These are phyloP conservation scores for Sporothrix globosa DNA, from an alignment of 2,329 filamentous ascomycete genomes.

Conservation along the genomic window DNA sequence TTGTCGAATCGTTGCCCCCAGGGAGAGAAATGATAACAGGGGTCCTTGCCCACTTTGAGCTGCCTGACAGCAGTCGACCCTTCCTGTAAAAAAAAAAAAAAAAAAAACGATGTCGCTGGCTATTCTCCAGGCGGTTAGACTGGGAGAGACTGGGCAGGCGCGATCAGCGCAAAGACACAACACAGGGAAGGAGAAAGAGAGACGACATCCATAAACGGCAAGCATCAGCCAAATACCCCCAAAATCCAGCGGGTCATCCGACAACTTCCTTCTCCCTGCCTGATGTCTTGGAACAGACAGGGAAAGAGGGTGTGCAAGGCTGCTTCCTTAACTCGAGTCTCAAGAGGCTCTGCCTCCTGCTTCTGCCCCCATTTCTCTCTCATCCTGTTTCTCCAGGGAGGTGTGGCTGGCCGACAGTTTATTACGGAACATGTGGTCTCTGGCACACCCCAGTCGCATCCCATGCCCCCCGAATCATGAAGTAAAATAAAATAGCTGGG, in stretches of 20 bases:
- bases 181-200: constrained; percentile 12
- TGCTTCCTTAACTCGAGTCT: constrained; percentile 2
- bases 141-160: constrained; percentile 13
- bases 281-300: constrained; percentile 13
- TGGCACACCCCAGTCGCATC: background rate
- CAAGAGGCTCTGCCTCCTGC: background rate
- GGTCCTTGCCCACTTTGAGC: background rate
- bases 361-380: no score
- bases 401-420: background rate
- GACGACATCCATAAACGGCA: constrained; percentile 4
- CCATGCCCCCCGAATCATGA: background rate
- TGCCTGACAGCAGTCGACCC: constrained; percentile 22
- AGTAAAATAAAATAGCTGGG: background rate
- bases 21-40: constrained; percentile 5
- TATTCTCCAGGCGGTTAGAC: constrained; percentile 27
- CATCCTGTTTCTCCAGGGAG: background rate
- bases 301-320: constrained; percentile 25
- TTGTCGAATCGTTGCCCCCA: constrained; percentile 22
- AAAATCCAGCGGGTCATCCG: constrained; percentile 14
- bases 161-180: constrained; percentile 24
- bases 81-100: background rate
- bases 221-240: constrained; percentile 10
- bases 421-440: background rate
- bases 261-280: constrained; percentile 6
- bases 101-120: constrained; percentile 8